Base-by-base conservation (phyloP, 805 yeast species). In the Wickerhamomyces canadensis region DNA sequence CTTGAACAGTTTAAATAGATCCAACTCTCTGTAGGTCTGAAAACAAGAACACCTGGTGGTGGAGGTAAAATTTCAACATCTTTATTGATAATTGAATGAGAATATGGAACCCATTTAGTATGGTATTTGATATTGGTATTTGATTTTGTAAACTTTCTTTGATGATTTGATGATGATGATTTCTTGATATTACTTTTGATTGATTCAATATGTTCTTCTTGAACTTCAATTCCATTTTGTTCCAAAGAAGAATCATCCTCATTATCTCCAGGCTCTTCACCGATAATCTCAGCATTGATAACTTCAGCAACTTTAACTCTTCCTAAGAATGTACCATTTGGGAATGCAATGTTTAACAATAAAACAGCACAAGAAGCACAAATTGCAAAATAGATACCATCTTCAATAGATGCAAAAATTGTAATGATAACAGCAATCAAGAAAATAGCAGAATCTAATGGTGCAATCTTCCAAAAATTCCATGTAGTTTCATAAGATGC, bases 371-470 rank as follows among this genome's bases (percentile, higher is more conserved):
- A 74, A 24, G 95, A 84, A 39, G 95, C 91, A 54, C 84, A 79
- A 48, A 86, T 74, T 28, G 96, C 91, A 62, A 88, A 89, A 65
- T 89, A 89, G 50, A 89, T 82, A 65, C 96, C 97, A 54, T 79
- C 67, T 60, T 89, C 97, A 56, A 89, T 83, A 6, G 86, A 66
- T 6, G 57, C 42, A 34, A 54, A 52, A 3, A 54, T 50, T 3
- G 54, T 44, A 21, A 52, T 44, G 23, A 54, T 16, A n/a, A 54
- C 58, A 27, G 52, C 42, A 32, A 49, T 37, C 13, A 54, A 10
- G 37, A 49, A 52, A 27, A 52, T 52, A 22, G 41, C 47, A 18
- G 44, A 35, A 35, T 52, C 58, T 2, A 45, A 9, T 27, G 96
- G 96, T 34, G 77, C 64, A 40, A 82, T 73, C 45, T 68, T 72